These are phyloP conservation scores for Trichoderma harzianum DNA, from an alignment of 2,329 filamentous ascomycete genomes.

Conservation along the genomic window DNA sequence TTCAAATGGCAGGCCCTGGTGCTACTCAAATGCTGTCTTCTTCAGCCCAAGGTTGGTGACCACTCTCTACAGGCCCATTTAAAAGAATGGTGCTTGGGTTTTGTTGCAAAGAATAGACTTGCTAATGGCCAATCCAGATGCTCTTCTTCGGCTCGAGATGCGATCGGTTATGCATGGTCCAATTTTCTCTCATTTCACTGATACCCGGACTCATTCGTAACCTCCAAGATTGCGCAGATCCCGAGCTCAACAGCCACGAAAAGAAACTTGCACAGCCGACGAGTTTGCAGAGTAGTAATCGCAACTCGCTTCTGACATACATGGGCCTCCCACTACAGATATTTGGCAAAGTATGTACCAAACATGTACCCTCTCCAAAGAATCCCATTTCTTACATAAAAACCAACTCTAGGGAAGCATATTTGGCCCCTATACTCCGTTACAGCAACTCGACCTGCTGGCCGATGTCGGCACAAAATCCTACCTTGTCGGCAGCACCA, in stretches of 20 bases:
- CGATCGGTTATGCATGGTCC: conserved; percentile 94
- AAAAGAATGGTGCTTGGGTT: not conserved
- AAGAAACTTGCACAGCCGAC: conserved; percentile 72
- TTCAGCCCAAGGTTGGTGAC: conserved; percentile 80
- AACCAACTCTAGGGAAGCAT: conserved; percentile 66
- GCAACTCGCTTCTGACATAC: conserved; percentile 82
- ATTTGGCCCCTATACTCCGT: conserved; percentile 92
- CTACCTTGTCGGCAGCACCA: conserved; percentile 95
- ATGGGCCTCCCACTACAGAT: conserved; percentile 94
- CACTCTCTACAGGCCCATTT: no score
- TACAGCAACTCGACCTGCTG: conserved; percentile 91
- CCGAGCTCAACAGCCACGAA: conserved; percentile 83
- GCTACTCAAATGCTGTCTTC: conserved; percentile 84
- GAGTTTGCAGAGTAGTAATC: conserved; percentile 85
- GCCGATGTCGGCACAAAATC: conserved; percentile 94
- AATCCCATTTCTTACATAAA: not conserved
- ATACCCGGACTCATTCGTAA: conserved; percentile 89
- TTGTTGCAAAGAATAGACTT: not conserved
- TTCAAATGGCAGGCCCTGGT: conserved; percentile 95
- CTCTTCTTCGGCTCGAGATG: conserved; percentile 97
- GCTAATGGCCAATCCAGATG: conserved; percentile 60
- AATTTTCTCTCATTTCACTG: conserved; percentile 92
- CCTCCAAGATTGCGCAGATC: conserved; percentile 92
- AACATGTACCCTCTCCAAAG: not conserved
- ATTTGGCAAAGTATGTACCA: conserved; percentile 70